Evolutionary conservation across 2,329 filamentous ascomycete genomes (phyloP).

Genomic region (Dactylellina cionopaga): DNA sequence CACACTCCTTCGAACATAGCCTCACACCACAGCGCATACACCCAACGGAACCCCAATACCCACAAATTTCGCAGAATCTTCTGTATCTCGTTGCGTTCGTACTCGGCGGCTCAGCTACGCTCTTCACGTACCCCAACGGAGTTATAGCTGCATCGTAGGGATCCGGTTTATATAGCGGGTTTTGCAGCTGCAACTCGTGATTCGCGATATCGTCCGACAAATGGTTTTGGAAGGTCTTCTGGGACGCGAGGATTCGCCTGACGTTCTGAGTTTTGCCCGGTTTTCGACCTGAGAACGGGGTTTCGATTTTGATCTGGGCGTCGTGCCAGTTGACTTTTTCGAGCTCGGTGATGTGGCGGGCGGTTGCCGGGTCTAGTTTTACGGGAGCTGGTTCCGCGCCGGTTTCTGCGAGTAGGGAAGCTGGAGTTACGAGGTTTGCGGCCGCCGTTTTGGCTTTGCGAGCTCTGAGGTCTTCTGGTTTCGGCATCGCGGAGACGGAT

Average conservation of each 20-base stretch:
- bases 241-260: conserved; percentile 79
- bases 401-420: not conserved
- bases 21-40: conserved; percentile 56
- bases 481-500: conserved; percentile 52
- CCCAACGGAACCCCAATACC: conserved; percentile 56
- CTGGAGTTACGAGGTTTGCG: conserved; percentile 9
- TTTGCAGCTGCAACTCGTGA: conserved; percentile 58
- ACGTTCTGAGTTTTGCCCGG: conserved; percentile 70
- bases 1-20: conserved; percentile 56
- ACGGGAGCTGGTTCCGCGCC: not conserved
- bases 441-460: conserved; percentile 34
- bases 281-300: conserved; percentile 28
- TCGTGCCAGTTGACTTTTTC: conserved; percentile 82
- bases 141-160: conserved; percentile 25
- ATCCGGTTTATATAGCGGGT: conserved; percentile 31
- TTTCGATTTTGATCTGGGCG: conserved; percentile 67
- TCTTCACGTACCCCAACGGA: conserved; percentile 53
- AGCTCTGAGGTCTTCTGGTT: conserved; percentile 50
- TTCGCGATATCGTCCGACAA: conserved; percentile 80
- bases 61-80: conserved; percentile 57
- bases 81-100: conserved; percentile 49
- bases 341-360: conserved; percentile 78
- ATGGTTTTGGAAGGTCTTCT: conserved; percentile 85
- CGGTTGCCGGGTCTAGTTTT: conserved; percentile 40
- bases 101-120: conserved; percentile 51